Evolutionary conservation across 306 rosid species (phyloP), one percentile per base, ranked within the genome.

Genomic region (Gynostemma pentaphyllum): DNA sequence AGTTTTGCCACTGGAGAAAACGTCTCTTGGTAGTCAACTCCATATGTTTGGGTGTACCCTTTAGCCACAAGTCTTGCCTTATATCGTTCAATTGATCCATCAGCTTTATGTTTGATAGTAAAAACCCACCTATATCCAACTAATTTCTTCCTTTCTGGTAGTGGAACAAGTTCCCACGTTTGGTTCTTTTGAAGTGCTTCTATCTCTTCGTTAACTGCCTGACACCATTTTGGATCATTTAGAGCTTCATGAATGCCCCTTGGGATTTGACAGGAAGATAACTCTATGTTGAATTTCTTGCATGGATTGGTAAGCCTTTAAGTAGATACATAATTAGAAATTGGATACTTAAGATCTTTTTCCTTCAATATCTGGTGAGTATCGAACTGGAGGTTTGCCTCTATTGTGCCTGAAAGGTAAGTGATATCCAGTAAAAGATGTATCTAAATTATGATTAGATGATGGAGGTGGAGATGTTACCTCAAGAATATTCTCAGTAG

Each of bases 361-460:
- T 9, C 27, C 23, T 30, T 26, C 53, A 1, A 40, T 0, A 6
- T 45, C 2, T 0, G 9, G 54, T 22, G 40, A 63, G 18, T 63
- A 45, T 4, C 41, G 15, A 8, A 14, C 27, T 13, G n/a, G 41
- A 24, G 68, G 53, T n/a, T 63, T 44, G 9, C 68, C 54, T 0
- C n/a, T 1, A 24, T 63, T 63, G n/a, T 63, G 30, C 23, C 52
- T 63, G 15, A 63, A 63, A 63, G 54, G 52, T 63, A 63, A 44
- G 13, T 63, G 24, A 44, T 63, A 63, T 14, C 68, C 41, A 63
- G 15, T 40, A 42, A 4, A 45, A 22, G 9, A 22, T 22, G 22
- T 10, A 2, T 9, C 5, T 6, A 7, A 14, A 52, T 52, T 26
- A 52, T 9, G 9, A 26, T 9, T 9, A 7, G 34, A 11, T 22